Evolutionary conservation across 2,329 filamentous ascomycete species (phyloP).

Genomic region (Botrytis fragariae): DNA sequence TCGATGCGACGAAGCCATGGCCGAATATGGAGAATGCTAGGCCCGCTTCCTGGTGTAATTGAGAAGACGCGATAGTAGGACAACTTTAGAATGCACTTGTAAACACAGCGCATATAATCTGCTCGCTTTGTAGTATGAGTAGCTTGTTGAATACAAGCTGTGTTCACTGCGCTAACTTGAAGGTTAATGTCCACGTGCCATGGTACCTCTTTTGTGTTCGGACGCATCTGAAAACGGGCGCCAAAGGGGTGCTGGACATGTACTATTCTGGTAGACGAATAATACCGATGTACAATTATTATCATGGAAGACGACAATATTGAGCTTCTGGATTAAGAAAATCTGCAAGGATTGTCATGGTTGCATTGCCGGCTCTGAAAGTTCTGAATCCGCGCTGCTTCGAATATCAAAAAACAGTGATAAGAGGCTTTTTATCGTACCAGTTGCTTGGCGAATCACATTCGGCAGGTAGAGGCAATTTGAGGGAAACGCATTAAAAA

Average conservation of each 20-base stretch:
- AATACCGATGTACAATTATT: not conserved
- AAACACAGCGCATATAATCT: not conserved
- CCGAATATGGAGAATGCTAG: not conserved
- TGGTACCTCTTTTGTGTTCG: constrained; percentile 11
- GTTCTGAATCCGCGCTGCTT: not conserved
- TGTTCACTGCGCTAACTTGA: not conserved
- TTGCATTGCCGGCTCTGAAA: not conserved
- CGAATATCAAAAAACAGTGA: not conserved
- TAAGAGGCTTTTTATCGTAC: not conserved
- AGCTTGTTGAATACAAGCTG: not conserved
- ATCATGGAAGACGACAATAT: not conserved
- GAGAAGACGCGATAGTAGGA: not conserved
- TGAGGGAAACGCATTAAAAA: not conserved
- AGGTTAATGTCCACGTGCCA: constrained; percentile 8
- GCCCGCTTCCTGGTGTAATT: constrained; percentile 2
- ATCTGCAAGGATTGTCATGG: not conserved
- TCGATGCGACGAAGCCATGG: not conserved
- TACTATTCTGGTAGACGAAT: not conserved
- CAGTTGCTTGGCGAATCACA: not conserved
- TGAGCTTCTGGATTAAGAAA: not conserved
- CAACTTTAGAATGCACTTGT: not conserved
- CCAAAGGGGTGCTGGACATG: not conserved
- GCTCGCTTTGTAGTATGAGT: not conserved
- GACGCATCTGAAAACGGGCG: not conserved
- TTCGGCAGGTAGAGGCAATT: not conserved